Evolutionary conservation across 1,139 yeast species (phyloP).

Genomic region (Candida pseudoviswanathii): DNA sequence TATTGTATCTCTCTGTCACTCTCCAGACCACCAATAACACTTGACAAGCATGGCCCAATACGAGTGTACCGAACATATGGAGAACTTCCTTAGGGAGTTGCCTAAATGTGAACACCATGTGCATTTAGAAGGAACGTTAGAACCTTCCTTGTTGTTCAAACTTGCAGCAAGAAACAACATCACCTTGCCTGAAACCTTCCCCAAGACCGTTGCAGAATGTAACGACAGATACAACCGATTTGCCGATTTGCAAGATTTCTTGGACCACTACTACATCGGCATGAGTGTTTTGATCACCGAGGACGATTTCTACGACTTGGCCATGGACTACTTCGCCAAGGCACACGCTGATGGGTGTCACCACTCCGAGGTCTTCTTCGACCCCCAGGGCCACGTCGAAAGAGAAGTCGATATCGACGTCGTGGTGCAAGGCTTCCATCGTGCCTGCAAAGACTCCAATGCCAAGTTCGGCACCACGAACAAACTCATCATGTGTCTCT

Average conservation of each 20-base stretch:
- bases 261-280: constrained; percentile 77
- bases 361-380: constrained; percentile 76
- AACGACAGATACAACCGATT: constrained; percentile 60
- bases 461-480: constrained; percentile 60
- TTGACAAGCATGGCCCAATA: constrained; percentile 11
- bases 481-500: constrained; percentile 74
- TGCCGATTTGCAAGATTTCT: constrained; percentile 71
- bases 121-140: constrained; percentile 79
- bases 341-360: constrained; percentile 63
- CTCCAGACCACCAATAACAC: neutral
- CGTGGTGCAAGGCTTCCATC: constrained; percentile 64
- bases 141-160: constrained; percentile 67
- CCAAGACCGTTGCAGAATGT: constrained; percentile 54
- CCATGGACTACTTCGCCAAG: constrained; percentile 68
- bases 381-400: constrained; percentile 81
- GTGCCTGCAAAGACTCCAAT: constrained; percentile 64
- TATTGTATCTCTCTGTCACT: no score
- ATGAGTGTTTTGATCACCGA: constrained; percentile 69
- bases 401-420: constrained; percentile 61
- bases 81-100: constrained; percentile 56
- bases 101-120: constrained; percentile 87
- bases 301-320: constrained; percentile 69
- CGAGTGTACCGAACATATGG: constrained; percentile 22
- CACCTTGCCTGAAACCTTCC: constrained; percentile 60
- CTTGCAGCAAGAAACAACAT: constrained; percentile 62